Conservation (phyloP, 2,329 filamentous ascomycete genomes). For the Penicillium italicum region DNA sequence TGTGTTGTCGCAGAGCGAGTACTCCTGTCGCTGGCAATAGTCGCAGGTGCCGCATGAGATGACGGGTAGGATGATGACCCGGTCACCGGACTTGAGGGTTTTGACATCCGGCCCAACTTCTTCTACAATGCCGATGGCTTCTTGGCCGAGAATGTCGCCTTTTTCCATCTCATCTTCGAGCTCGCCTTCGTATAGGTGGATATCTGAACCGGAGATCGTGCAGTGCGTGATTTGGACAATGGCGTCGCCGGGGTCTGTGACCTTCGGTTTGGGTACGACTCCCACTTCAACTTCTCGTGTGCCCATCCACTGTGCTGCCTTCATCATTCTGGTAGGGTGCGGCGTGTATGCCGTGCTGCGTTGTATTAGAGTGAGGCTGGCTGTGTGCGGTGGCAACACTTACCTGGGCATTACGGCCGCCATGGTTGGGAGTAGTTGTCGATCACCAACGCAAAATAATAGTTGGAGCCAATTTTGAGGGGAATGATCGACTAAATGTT, state of each 20-base stretch:
- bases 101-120: conserved; percentile 25
- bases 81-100: conserved; percentile 23
- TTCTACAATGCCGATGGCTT: conserved; percentile 31
- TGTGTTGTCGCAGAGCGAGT: conserved; percentile 32
- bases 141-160: conserved; percentile 31
- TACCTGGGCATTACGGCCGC: conserved; percentile 7
- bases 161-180: conserved; percentile 28
- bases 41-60: conserved; percentile 32
- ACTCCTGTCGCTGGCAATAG: conserved; percentile 31
- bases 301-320: conserved; percentile 30
- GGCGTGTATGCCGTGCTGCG: conserved; percentile 25
- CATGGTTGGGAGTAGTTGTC: conserved; percentile 12
- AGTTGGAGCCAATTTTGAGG: neutral
- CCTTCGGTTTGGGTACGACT: conserved; percentile 33
- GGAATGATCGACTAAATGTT: neutral
- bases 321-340: conserved; percentile 30
- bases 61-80: conserved; percentile 32
- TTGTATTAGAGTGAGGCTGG: neutral
- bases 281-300: conserved; percentile 29
- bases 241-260: conserved; percentile 33
- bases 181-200: conserved; percentile 33
- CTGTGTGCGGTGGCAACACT: neutral
- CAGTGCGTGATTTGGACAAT: conserved; percentile 35
- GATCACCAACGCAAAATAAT: neutral
- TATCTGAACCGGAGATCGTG: conserved; percentile 34